phyloP scores from a whole-genome alignment of 2,329 filamentous ascomycete species.

The Pseudogymnoascus destructans region DNA sequence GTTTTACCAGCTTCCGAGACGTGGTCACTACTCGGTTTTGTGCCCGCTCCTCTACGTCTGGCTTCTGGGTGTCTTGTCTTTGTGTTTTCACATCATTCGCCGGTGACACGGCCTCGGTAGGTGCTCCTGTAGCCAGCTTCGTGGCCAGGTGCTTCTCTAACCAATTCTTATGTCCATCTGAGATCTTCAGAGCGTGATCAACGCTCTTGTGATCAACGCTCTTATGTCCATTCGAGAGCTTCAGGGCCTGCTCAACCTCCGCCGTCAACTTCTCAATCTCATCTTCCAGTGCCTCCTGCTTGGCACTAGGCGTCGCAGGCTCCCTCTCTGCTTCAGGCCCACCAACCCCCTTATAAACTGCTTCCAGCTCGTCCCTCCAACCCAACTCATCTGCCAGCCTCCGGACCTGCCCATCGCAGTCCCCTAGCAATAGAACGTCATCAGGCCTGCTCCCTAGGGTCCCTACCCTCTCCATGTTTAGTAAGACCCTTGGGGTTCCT shows the following conservation, averaged over 20 bases:
- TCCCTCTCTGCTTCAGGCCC: conserved; percentile 44
- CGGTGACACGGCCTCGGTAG: neutral
- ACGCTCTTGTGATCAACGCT: conserved; percentile 23
- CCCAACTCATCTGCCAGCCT: conserved; percentile 68
- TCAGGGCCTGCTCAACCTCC: neutral
- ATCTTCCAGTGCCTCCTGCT: conserved; percentile 22
- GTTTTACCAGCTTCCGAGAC: neutral
- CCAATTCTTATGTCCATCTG: conserved; percentile 22
- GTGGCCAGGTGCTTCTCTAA: conserved; percentile 21
- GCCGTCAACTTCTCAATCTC: conserved; percentile 24
- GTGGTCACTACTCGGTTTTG: neutral
- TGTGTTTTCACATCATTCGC: neutral
- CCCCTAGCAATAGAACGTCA: conserved; percentile 71
- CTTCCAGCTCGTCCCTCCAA: conserved; percentile 75
- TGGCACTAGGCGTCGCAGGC: conserved; percentile 27
- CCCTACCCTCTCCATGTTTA: conserved; percentile 79
- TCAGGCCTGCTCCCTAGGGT: conserved; percentile 63
- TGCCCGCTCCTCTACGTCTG: neutral
- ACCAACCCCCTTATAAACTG: conserved; percentile 56
- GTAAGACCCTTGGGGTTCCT: conserved; percentile 61
- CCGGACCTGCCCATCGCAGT: conserved; percentile 72
- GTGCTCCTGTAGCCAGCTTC: neutral
- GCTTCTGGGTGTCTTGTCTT: neutral
- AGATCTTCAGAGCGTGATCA: conserved; percentile 24
- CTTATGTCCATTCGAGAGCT: conserved; percentile 17